A percentile compares a stretch with the other conserved stretches of the same genome.
phyloP scores from a whole-genome alignment of 345 rosid genomes.

The Physaria fendleri region DNA sequence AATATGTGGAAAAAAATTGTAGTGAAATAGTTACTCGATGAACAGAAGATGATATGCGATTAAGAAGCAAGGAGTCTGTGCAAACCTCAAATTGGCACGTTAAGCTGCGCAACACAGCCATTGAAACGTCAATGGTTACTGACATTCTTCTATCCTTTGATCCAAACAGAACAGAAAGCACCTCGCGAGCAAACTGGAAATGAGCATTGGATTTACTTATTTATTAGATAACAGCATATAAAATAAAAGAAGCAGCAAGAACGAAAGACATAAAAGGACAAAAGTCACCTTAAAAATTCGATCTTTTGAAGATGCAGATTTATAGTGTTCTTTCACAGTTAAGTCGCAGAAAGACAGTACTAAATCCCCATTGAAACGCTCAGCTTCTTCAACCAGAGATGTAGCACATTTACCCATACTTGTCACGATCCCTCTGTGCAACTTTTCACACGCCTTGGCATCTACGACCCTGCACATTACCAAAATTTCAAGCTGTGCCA shows the following conservation, averaged over 20 bases:
- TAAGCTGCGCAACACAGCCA: slow-evolving; percentile 34
- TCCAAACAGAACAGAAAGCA: slow-evolving; percentile 51
- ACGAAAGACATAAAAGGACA: neutral
- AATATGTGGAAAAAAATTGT: neutral
- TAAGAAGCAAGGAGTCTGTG: slow-evolving; percentile 1
- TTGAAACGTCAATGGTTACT: slow-evolving; percentile 33
- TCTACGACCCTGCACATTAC: slow-evolving; percentile 49
- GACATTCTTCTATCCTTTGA: slow-evolving; percentile 33
- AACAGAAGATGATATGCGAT: neutral
- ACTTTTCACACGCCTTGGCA: slow-evolving; percentile 48
- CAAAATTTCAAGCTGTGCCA: neutral
- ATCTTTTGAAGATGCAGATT: slow-evolving; percentile 48
- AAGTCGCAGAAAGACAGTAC: slow-evolving; percentile 35
- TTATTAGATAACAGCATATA: neutral
- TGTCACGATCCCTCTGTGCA: slow-evolving; percentile 43
- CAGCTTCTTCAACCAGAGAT: slow-evolving; percentile 48
- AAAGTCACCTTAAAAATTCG: slow-evolving; percentile 57
- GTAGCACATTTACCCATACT: slow-evolving; percentile 46
- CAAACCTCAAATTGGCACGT: slow-evolving; percentile 56
- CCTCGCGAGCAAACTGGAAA: slow-evolving; percentile 60
- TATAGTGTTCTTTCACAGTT: slow-evolving; percentile 44
- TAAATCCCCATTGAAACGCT: slow-evolving; percentile 38
- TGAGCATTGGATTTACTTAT: neutral
- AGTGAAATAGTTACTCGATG: neutral
- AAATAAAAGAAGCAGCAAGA: neutral